Evolutionary conservation across 768 basidiomycete species (phyloP).

Genomic region (Neoboletus brunneissimus): DNA sequence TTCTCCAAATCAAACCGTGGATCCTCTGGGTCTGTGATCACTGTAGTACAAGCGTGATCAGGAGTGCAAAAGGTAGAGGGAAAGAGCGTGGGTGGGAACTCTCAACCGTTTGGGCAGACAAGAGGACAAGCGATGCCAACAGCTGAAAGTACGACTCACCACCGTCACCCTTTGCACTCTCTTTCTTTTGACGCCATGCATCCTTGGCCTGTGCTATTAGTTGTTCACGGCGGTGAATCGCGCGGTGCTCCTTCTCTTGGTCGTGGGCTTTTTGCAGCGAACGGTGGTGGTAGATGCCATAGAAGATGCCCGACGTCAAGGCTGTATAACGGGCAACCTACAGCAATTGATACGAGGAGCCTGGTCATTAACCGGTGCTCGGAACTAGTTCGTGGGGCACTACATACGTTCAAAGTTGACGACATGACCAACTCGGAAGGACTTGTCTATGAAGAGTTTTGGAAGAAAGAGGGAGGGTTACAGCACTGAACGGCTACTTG

Average conservation of each 20-base stretch:
- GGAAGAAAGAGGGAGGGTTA: slow-evolving; percentile 11
- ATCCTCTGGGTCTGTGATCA: slow-evolving; percentile 92
- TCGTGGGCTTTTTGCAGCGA: slow-evolving; percentile 83
- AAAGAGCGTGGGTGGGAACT: background rate
- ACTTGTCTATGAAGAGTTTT: slow-evolving; percentile 9
- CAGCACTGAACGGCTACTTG: slow-evolving; percentile 13
- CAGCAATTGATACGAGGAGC: background rate
- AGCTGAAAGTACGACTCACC: slow-evolving; percentile 43
- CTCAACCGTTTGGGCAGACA: background rate
- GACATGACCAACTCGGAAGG: slow-evolving; percentile 48
- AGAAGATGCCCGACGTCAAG: slow-evolving; percentile 79
- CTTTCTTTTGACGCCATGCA: slow-evolving; percentile 82
- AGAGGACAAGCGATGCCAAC: background rate
- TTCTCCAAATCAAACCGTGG: slow-evolving; percentile 96
- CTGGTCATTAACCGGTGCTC: slow-evolving; percentile 1
- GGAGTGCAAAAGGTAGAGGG: background rate
- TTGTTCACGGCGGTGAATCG: slow-evolving; percentile 68
- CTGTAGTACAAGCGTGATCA: slow-evolving; percentile 40
- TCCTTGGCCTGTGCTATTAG: slow-evolving; percentile 85
- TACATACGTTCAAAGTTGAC: slow-evolving; percentile 71
- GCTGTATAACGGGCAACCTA: slow-evolving; percentile 96
- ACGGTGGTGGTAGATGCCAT: slow-evolving; percentile 90
- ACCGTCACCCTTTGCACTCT: slow-evolving; percentile 47
- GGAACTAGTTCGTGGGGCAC: background rate
- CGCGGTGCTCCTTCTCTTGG: slow-evolving; percentile 69